Evolutionary conservation across 1,284 basidiomycete species (phyloP).

Genomic region (Coniophora puteana): DNA sequence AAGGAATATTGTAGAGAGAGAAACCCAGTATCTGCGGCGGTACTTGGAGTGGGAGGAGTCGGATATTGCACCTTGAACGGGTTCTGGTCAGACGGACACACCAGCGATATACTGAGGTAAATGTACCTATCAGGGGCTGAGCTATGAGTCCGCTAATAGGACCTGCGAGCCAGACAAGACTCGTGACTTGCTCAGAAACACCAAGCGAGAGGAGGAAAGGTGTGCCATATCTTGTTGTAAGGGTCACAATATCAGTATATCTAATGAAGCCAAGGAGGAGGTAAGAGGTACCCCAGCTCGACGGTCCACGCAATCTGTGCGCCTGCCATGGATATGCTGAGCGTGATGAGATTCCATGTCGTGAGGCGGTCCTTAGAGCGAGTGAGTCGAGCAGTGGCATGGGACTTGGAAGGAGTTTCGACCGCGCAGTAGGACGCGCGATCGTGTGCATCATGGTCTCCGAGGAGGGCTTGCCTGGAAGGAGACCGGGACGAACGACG

Average conservation of each 20-base stretch:
- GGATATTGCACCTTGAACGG: constrained; percentile 76
- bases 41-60: constrained; percentile 89
- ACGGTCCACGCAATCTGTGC: constrained; percentile 93
- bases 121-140: constrained; percentile 88
- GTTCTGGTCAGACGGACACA: constrained; percentile 29
- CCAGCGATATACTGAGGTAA: constrained; percentile 11
- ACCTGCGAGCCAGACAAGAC: constrained; percentile 95
- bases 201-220: constrained; percentile 90
- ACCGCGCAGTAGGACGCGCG: constrained; percentile 21
- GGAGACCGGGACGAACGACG: constrained; percentile 18
- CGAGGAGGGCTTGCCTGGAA: no score
- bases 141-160: constrained; percentile 92
- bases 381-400: neutral
- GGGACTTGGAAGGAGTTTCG: constrained; percentile 20
- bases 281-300: constrained; percentile 74
- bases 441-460: constrained; percentile 19
- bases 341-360: constrained; percentile 72
- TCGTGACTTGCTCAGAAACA: constrained; percentile 86
- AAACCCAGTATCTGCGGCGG: constrained; percentile 87
- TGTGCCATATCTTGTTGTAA: constrained; percentile 75
- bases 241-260: constrained; percentile 19
- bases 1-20: constrained; percentile 75
- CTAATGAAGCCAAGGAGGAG: constrained; percentile 1
- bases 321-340: constrained; percentile 84
- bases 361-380: constrained; percentile 38